Evolutionary conservation across 495 filamentous ascomycete genomes (phyloP), one percentile per base, ranked within the genome.

Genomic region (Annulohypoxylon bovei): DNA sequence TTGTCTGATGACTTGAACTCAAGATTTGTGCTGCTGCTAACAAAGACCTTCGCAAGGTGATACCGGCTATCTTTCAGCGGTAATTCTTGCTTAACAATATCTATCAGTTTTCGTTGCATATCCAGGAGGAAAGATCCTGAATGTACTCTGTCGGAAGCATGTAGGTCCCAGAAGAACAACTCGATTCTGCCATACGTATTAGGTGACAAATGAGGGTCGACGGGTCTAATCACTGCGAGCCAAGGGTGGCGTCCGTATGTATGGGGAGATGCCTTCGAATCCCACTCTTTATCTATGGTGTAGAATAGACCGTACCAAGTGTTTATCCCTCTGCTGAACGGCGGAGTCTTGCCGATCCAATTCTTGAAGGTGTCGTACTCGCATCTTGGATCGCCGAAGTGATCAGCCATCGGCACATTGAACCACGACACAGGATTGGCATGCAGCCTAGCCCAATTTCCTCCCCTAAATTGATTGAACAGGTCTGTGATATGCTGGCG

Each of bases 131-230:
- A 16, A 2, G 55, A 23, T n/a, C 60, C 23, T 6, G 22, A 20
- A n/a, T 23, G 30, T 39, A 54, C 64, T 23, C 69, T 76, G 1
- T 69, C 62, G 0, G 32, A 37, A 11, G 75, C 78, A 1, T 69
- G 54, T 7, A 76, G 47, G 62, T 85, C 83, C 83, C 83, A 85
- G 59, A 85, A 81, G 42, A 85, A 78, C n/a, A 85, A 39, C 58
- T 85, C 81, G 11, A 75, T 74, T 11, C 60, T 46, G 0, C 0
- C 27, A 25, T 62, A 77, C 7, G 5, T 20, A 1, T 1, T 1
- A 4, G 72, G 59, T 20, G 20, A 56, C 0, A 47, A 28, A 49
- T 80, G 75, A 2, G 75, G 71, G 28, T 82, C 76, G 33, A 77
- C 68, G 0, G 78, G 78, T 18, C 83, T 76, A 27, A 77, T 74